These are phyloP conservation scores for Podila horticola DNA, from an alignment of 192 early-diverging fungal species.

Conservation along the genomic window DNA sequence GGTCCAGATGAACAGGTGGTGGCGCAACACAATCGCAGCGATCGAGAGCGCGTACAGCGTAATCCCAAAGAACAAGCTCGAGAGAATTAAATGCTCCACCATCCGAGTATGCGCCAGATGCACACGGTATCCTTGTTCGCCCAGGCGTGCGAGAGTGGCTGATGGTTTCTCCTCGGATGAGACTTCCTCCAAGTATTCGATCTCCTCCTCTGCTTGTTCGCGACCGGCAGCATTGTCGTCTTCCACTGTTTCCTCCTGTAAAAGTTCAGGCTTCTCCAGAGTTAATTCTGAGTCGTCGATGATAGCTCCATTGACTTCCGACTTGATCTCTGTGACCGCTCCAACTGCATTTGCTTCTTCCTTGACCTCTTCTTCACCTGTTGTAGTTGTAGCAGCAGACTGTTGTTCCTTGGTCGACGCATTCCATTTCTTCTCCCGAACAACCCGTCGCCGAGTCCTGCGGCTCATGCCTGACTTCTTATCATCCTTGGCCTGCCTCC, in stretches of 20 bases:
- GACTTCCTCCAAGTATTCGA: background rate
- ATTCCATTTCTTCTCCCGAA: background rate
- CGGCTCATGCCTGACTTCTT: constrained; percentile 19
- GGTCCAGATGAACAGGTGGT: constrained; percentile 85
- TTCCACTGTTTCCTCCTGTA: background rate
- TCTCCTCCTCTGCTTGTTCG: background rate
- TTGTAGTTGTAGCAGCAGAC: background rate
- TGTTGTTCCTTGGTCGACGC: background rate
- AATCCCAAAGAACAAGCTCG: constrained; percentile 56
- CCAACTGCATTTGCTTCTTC: background rate
- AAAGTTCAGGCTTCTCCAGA: background rate
- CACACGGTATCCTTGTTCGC: constrained; percentile 28
- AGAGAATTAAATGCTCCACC: constrained; percentile 37
- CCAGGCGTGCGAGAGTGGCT: constrained; percentile 14
- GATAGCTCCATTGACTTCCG: background rate
- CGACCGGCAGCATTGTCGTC: too few species aligned
- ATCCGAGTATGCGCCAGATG: constrained; percentile 10
- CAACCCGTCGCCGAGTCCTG: constrained; percentile 4
- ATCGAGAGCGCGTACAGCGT: constrained; percentile 66
- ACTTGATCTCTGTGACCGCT: background rate
- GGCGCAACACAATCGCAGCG: constrained; percentile 69
- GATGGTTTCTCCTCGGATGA: too few species aligned
- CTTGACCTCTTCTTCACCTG: background rate
- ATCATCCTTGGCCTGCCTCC: constrained; percentile 11
- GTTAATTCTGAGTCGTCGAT: background rate